Conservation (phyloP, 495 filamentous ascomycete genomes). For the Aspergillus kassunensis region DNA sequence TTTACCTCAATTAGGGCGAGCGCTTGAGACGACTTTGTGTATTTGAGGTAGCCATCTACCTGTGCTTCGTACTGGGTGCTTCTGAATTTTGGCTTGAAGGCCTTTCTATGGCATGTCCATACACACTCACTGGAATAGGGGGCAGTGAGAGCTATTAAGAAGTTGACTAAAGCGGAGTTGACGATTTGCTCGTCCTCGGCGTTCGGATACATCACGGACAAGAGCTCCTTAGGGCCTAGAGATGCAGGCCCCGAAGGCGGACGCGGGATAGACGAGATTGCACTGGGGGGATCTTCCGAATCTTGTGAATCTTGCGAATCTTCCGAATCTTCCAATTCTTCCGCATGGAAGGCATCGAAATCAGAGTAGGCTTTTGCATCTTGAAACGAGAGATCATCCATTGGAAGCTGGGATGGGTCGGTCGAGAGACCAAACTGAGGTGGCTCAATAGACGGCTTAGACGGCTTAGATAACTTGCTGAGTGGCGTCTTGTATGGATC, state of each 20-base stretch:
- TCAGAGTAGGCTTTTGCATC: neutral
- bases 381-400: neutral
- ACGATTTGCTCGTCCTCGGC: constrained; percentile 25
- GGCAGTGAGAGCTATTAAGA: constrained; percentile 7
- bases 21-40: neutral
- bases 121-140: neutral
- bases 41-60: constrained; percentile 9
- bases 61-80: constrained; percentile 6
- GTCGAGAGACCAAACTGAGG: too few species aligned
- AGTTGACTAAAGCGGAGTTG: constrained; percentile 7
- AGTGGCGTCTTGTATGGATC: too few species aligned
- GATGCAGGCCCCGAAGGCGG: neutral
- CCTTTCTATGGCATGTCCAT: constrained; percentile 5
- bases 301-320: too few species aligned
- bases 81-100: constrained; percentile 3
- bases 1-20: constrained; percentile 8
- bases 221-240: neutral
- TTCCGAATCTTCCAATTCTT: too few species aligned
- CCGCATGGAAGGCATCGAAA: too few species aligned
- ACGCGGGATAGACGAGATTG: too few species aligned
- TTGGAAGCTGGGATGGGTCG: too few species aligned
- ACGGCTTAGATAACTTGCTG: too few species aligned
- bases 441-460: too few species aligned
- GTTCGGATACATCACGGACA: neutral
- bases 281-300: too few species aligned